phyloP scores from a whole-genome alignment of 495 filamentous ascomycete genomes.

The Xylaria intraflava region DNA sequence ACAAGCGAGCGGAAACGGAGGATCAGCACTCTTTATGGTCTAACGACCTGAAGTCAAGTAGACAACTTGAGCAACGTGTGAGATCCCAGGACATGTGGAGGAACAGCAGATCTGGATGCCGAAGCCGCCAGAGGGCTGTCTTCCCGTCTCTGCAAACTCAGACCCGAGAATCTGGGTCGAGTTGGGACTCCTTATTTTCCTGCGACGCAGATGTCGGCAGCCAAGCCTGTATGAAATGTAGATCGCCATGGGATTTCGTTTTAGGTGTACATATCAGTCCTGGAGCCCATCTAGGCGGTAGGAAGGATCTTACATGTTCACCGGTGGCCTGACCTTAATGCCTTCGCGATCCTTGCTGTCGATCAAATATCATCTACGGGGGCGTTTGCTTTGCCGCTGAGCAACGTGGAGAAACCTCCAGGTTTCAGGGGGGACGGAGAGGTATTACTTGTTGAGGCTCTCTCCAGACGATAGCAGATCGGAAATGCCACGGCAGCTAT shows the following conservation, averaged over 20 bases:
- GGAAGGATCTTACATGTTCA: slow-evolving; percentile 2
- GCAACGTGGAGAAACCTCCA: background rate
- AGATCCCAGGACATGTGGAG: background rate
- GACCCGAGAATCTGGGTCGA: slow-evolving; percentile 9
- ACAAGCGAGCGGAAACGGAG: slow-evolving; percentile 27
- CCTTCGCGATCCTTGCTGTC: slow-evolving; percentile 1
- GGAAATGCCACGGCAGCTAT: background rate
- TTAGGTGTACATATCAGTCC: background rate
- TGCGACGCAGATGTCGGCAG: slow-evolving; percentile 4
- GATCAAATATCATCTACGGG: slow-evolving; percentile 1
- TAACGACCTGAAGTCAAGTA: slow-evolving; percentile 17
- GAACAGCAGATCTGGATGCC: background rate
- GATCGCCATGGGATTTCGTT: background rate
- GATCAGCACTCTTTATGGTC: slow-evolving; percentile 10
- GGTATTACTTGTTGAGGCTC: background rate
- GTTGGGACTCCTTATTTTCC: background rate
- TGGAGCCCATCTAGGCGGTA: background rate
- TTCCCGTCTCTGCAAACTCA: background rate
- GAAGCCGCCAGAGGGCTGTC: background rate
- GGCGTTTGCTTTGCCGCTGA: slow-evolving; percentile 7
- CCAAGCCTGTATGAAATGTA: background rate
- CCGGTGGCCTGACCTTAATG: background rate
- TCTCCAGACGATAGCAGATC: background rate
- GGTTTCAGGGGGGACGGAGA: background rate
- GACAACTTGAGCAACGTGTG: slow-evolving; percentile 17